These are phyloP conservation scores for Quercus tomentella DNA, from an alignment of 331 rosid genomes.

Conservation along the genomic window DNA sequence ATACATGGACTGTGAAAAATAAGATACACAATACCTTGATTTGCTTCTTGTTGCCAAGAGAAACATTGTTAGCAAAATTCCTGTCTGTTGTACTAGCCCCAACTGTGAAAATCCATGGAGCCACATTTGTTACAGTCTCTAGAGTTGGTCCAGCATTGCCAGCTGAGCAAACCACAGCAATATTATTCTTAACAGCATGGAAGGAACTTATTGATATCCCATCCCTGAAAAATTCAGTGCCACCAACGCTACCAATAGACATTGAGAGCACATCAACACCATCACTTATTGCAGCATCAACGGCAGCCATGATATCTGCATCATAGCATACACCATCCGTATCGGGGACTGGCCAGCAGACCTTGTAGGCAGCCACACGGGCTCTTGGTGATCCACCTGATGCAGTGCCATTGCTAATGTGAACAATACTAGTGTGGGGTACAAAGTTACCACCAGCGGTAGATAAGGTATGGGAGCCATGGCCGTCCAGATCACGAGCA, in stretches of 20 bases:
- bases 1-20: too few species aligned
- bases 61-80: conserved; percentile 29
- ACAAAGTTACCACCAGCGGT: conserved; percentile 60
- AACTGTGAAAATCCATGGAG: conserved; percentile 73
- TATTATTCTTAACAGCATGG: conserved; percentile 54
- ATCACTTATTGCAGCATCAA: conserved; percentile 69
- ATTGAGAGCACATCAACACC: conserved; percentile 63
- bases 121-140: conserved; percentile 13
- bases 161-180: conserved; percentile 49
- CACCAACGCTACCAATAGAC: conserved; percentile 7
- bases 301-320: conserved; percentile 53
- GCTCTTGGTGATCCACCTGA: conserved; percentile 81
- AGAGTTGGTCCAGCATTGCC: conserved; percentile 61
- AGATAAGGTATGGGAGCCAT: conserved; percentile 69
- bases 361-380: conserved; percentile 67
- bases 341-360: conserved; percentile 42
- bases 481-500: conserved; percentile 52
- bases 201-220: conserved; percentile 52
- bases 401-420: conserved; percentile 64
- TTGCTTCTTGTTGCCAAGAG: conserved; percentile 37
- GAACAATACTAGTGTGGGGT: conserved; percentile 18
- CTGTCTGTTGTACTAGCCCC: conserved; percentile 74
- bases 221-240: conserved; percentile 17
- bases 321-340: conserved; percentile 10
- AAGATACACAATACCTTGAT: background rate